Evolutionary conservation across 495 filamentous ascomycete genomes (phyloP), one percentile per base, ranked within the genome.

Genomic region (Friedmanniomyces endolithicus): DNA sequence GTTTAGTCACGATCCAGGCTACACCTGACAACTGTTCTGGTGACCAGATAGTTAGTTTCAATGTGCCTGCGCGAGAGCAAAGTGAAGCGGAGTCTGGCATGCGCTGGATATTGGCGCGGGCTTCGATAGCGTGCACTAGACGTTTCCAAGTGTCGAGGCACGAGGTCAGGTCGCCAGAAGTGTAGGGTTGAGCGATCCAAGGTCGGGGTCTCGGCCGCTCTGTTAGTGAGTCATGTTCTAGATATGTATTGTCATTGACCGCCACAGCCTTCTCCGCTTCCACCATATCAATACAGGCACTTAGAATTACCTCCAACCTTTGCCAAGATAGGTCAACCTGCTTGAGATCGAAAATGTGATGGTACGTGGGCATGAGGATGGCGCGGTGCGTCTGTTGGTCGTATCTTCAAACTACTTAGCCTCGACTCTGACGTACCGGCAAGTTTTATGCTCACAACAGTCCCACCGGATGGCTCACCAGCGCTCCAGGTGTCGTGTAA

Each of bases 281-380:
- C 1, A 48, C 22, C 55, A 58, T 58, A 48, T 58, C 55, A 27
- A 58, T 53, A 25, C 46, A 58, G 1, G 55, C 48, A 27, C 55
- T 58, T 6, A 58, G 49, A 1, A 58, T 46, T 1, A 19, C 29
- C 25, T 58, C 55, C 22, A 58, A 24, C 12, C 17, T 33, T 22
- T 58, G 55, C 55, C 55, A 58, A 1, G 48, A 49, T 23, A 58
- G 33, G 1, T 11, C 20, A 1, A 49, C 7, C 16, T 52, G 19
- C n/a, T 17, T 45, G 1, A 58, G 20, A n/a, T 58, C 39, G 43
- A 58, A 53, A 2, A 58, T 35, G 29, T 58, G 55, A 40, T 58
- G 37, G 29, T 58, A 58, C 7, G 55, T 58, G 4, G 55, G 55
- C 55, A 58, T 58, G 17, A 58, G 23, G 23, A 58, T 58, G 11